phyloP scores from a whole-genome alignment of 169 alveolate genomes.

The Amoebophrya sp. region DNA sequence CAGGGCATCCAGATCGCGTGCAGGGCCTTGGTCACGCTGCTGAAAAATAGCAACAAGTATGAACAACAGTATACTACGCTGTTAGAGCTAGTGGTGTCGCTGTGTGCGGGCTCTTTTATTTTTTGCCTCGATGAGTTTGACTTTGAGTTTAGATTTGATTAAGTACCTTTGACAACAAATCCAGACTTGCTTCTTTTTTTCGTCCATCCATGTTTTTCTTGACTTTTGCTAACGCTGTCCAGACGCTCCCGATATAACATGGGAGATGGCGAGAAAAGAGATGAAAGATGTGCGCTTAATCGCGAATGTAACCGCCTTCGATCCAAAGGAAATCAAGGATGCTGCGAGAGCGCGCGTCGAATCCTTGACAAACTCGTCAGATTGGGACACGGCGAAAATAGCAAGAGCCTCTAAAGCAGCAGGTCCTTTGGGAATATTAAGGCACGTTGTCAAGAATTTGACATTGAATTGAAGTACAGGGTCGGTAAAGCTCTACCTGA shows the following conservation, averaged over 20 bases:
- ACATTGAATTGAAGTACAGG: too few species aligned
- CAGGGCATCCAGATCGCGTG: background rate
- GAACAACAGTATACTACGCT: too few species aligned
- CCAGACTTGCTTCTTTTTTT: too few species aligned
- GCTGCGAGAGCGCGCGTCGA: conserved; percentile 42
- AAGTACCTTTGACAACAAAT: too few species aligned
- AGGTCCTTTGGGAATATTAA: conserved; percentile 94
- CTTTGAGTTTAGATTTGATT: too few species aligned
- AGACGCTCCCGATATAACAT: conserved; percentile 75
- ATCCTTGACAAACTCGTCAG: conserved; percentile 65
- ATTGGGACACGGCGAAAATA: conserved; percentile 88
- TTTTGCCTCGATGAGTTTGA: too few species aligned
- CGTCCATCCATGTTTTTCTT: too few species aligned
- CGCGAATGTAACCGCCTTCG: conserved; percentile 59
- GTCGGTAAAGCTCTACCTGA: background rate
- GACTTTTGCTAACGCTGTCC: too few species aligned
- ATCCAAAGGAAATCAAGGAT: background rate
- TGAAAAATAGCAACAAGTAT: too few species aligned
- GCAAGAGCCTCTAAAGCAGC: conserved; percentile 92
- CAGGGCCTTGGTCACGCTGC: background rate
- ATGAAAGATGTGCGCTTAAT: conserved; percentile 83
- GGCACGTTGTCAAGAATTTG: too few species aligned
- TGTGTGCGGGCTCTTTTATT: too few species aligned
- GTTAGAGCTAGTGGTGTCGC: too few species aligned
- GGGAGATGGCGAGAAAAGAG: conserved; percentile 86